Conservation (phyloP, 345 rosid species). For the Syzygium oleosum region DNA sequence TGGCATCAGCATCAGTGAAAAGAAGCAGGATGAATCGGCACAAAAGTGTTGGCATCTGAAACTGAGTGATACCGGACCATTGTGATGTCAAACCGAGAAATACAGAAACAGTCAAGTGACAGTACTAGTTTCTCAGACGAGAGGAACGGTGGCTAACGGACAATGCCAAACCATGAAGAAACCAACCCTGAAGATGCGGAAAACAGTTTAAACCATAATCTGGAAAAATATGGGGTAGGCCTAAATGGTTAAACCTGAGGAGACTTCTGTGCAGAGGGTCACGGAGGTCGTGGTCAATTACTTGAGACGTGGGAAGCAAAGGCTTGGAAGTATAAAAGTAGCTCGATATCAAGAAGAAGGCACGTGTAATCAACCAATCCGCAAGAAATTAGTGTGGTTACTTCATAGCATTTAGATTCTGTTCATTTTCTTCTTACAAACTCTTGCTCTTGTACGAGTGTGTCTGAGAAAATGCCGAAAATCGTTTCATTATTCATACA, state of each 20-base stretch:
- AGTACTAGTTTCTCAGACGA: background rate
- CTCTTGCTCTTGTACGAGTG: background rate
- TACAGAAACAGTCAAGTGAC: background rate
- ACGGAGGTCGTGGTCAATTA: background rate
- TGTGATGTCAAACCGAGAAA: background rate
- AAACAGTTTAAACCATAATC: background rate
- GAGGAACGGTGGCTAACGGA: background rate
- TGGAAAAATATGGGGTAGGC: background rate
- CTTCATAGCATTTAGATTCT: background rate
- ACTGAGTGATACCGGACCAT: background rate
- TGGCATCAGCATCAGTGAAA: background rate
- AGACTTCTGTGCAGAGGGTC: background rate
- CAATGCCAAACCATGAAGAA: background rate
- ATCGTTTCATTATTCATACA: background rate
- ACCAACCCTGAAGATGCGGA: background rate
- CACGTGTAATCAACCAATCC: background rate
- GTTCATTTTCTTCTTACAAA: background rate
- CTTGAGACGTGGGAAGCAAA: background rate
- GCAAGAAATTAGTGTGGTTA: background rate
- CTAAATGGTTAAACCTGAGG: background rate
- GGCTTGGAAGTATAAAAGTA: background rate
- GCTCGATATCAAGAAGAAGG: background rate
- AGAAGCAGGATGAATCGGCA: background rate
- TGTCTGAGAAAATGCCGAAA: background rate
- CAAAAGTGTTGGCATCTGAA: background rate